These are phyloP conservation scores for Bassia scoparia DNA, from an alignment of 148 eudicot genomes.

Conservation along the genomic window DNA sequence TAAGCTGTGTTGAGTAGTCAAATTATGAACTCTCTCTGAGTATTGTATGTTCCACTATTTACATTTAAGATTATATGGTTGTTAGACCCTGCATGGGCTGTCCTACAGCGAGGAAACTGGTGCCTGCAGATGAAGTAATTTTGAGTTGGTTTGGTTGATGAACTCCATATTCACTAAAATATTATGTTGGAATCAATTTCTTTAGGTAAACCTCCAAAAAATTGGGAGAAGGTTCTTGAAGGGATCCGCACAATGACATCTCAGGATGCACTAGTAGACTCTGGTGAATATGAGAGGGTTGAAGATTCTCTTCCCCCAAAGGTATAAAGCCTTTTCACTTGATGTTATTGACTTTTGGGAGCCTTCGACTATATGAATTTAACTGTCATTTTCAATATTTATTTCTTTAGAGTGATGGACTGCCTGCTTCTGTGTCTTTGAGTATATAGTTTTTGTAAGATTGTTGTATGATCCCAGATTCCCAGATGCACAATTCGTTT, in stretches of 20 bases:
- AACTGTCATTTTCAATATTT: not conserved
- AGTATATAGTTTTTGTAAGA: not conserved
- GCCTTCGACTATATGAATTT: not conserved
- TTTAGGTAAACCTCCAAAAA: conserved; percentile 49
- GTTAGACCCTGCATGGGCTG: not conserved
- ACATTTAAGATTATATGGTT: not conserved
- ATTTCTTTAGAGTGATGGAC: not conserved
- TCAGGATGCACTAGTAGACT: conserved; percentile 88
- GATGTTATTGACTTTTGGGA: conserved; percentile 1
- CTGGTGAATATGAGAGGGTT: conserved; percentile 89
- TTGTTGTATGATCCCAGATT: not conserved
- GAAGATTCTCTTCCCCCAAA: conserved; percentile 77
- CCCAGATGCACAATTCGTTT: no score
- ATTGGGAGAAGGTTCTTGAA: conserved; percentile 76
- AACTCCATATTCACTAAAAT: not conserved
- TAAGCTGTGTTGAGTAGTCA: not conserved
- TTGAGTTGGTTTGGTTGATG: not conserved
- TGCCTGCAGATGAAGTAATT: not conserved
- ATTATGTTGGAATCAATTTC: conserved; percentile 5
- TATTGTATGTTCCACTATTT: not conserved
- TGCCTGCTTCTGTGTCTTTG: not conserved
- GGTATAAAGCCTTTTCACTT: conserved; percentile 34
- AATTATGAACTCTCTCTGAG: not conserved
- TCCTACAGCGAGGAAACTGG: not conserved
- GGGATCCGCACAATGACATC: conserved; percentile 82